Conservation (phyloP, 345 rosid species). For the Microcos paniculata region DNA sequence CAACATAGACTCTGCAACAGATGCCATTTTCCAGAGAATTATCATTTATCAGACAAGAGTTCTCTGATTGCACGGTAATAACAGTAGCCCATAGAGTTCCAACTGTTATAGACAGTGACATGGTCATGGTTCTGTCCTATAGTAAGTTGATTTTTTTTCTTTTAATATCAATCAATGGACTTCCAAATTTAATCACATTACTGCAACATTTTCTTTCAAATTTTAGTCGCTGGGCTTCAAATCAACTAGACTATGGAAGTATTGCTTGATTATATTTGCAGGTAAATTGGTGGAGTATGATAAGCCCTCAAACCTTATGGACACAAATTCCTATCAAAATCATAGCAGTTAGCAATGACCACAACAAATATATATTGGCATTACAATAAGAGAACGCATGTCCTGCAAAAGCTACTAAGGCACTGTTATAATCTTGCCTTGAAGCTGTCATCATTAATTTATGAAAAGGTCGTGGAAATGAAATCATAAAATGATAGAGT, state of each 20-base stretch:
- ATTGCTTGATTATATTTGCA: slow-evolving; percentile 15
- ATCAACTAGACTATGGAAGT: neutral
- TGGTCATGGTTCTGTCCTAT: slow-evolving; percentile 77
- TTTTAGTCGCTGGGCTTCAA: too few relatives aligned
- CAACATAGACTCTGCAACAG: slow-evolving; percentile 70
- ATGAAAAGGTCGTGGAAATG: too few relatives aligned
- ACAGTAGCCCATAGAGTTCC: slow-evolving; percentile 80
- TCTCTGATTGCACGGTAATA: slow-evolving; percentile 60
- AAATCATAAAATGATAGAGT: too few relatives aligned
- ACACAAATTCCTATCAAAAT: slow-evolving; percentile 32
- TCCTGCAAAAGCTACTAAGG: too few relatives aligned
- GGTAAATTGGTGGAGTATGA: slow-evolving; percentile 70
- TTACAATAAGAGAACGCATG: neutral
- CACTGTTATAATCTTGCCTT: too few relatives aligned
- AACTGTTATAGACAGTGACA: slow-evolving; percentile 69
- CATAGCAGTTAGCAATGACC: neutral
- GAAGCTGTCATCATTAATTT: too few relatives aligned
- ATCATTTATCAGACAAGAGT: slow-evolving; percentile 65
- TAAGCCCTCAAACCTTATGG: slow-evolving; percentile 65
- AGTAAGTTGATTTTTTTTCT: slow-evolving; percentile 44
- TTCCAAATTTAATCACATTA: too few relatives aligned
- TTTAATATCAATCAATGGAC: neutral
- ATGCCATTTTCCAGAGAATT: slow-evolving; percentile 61
- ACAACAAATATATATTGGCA: neutral
- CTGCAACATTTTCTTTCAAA: too few relatives aligned